These are phyloP conservation scores for Diplogelasinospora grovesii DNA, from an alignment of 495 filamentous ascomycete species.

Conservation along the genomic window DNA sequence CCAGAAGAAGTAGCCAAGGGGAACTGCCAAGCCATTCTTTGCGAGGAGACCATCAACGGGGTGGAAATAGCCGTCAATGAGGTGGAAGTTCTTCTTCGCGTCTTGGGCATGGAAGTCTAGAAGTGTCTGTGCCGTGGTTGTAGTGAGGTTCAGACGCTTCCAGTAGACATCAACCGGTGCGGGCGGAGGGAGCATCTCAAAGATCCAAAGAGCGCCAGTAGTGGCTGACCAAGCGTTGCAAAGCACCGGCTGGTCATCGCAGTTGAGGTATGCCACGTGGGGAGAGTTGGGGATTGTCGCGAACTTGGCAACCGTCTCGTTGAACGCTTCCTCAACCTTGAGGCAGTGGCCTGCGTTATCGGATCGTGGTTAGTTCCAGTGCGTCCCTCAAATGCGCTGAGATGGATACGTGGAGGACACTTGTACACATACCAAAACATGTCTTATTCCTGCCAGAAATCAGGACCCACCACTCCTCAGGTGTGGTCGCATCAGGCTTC, in stretches of 20 bases:
- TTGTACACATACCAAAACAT: constrained; percentile 65
- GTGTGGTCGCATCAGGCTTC: constrained; percentile 42
- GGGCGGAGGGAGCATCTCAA: constrained; percentile 50
- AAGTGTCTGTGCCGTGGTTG: constrained; percentile 54
- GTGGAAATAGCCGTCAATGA: constrained; percentile 71
- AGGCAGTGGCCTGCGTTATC: constrained; percentile 36
- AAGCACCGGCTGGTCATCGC: constrained; percentile 69
- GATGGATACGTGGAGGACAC: too few species aligned
- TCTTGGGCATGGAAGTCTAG: constrained; percentile 58
- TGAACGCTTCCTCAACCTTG: constrained; percentile 41
- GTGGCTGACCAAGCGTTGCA: constrained; percentile 76
- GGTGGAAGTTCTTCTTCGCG: constrained; percentile 46
- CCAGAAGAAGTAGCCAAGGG: constrained; percentile 72
- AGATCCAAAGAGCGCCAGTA: constrained; percentile 64
- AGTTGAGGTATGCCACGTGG: constrained; percentile 67
- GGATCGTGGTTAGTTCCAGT: constrained; percentile 7
- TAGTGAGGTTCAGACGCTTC: constrained; percentile 58
- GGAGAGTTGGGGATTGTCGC: constrained; percentile 59
- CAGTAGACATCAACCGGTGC: constrained; percentile 56
- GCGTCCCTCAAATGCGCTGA: neutral
- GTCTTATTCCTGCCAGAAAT: constrained; percentile 83
- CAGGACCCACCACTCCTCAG: constrained; percentile 76
- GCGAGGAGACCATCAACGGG: constrained; percentile 71
- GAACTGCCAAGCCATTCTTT: constrained; percentile 54
- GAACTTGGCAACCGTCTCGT: constrained; percentile 62